A percentile compares a stretch with the other conserved stretches of the same genome.
These are phyloP conservation scores for Camelina laxa DNA, from an alignment of 345 rosid species.

Conservation along the genomic window DNA sequence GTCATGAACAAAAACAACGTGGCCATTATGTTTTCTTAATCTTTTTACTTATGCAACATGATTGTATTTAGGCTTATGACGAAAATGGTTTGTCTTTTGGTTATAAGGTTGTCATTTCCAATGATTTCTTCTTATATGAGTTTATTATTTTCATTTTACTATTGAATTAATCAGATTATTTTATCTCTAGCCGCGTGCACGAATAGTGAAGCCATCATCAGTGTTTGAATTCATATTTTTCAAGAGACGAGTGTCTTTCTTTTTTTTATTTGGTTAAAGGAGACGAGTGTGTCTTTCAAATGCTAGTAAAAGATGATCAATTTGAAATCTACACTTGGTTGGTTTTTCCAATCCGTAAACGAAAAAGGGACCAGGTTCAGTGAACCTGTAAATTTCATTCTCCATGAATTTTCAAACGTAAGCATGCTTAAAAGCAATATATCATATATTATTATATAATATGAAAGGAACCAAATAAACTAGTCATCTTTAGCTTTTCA, in stretches of 20 bases:
- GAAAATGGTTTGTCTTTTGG: constrained; percentile 9
- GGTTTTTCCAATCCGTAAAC: constrained; percentile 3
- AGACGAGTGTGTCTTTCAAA: no score
- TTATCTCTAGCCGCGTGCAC: neutral
- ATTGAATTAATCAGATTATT: neutral
- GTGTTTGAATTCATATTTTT: no score
- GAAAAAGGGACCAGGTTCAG: constrained; percentile 39
- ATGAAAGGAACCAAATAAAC: constrained; percentile 9
- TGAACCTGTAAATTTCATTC: constrained; percentile 17
- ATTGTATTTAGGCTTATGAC: constrained; percentile 9
- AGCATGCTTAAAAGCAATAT: constrained; percentile 31
- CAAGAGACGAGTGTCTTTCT: neutral
- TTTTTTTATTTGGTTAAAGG: no score
- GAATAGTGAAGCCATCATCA: neutral
- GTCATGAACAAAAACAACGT: constrained; percentile 15
- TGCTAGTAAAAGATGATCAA: neutral
- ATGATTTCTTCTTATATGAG: constrained; percentile 7
- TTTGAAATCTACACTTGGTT: constrained; percentile 11
- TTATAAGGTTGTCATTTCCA: constrained; percentile 25
- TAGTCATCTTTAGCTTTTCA: constrained; percentile 27
- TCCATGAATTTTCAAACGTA: constrained; percentile 33
- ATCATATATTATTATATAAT: neutral
- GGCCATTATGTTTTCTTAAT: constrained; percentile 26
- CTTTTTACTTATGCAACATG: constrained; percentile 30
- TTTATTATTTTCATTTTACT: neutral